These are phyloP conservation scores for Orobanche coerulescens DNA, from an alignment of 257 asterid species.

Conservation along the genomic window DNA sequence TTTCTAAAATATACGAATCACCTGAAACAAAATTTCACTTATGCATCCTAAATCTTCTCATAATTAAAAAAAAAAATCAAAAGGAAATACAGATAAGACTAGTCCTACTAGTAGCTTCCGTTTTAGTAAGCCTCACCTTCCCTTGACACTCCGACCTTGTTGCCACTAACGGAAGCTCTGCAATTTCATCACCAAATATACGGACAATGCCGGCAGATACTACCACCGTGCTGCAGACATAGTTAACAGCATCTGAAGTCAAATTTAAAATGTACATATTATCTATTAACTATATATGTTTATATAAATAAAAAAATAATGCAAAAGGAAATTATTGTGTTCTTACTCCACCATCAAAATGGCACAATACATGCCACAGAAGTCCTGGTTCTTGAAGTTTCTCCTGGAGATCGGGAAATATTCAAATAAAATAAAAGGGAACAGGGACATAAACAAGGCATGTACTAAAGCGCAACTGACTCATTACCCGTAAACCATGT, in stretches of 20 bases:
- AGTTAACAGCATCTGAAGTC: constrained; percentile 5
- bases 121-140: constrained; percentile 50
- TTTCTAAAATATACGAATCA: not conserved
- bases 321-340: not conserved
- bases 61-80: not conserved
- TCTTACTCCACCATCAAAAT: constrained; percentile 63
- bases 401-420: constrained; percentile 39
- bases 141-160: constrained; percentile 54
- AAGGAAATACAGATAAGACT: no score
- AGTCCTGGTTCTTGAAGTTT: constrained; percentile 57
- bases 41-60: not conserved
- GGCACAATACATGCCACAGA: constrained; percentile 78
- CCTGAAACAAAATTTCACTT: not conserved
- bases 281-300: no score
- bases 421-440: constrained; percentile 5
- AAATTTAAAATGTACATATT: not conserved
- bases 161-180: constrained; percentile 88
- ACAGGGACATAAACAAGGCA: not conserved
- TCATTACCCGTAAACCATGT: constrained; percentile 78
- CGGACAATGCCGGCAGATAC: constrained; percentile 80
- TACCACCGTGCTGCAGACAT: constrained; percentile 45
- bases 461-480: constrained; percentile 1
- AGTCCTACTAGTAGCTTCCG: no score
- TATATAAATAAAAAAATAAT: not conserved
- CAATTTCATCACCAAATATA: constrained; percentile 68